Base-by-base conservation (phyloP, 805 yeast genomes). In the Kluyveromyces siamensis region DNA sequence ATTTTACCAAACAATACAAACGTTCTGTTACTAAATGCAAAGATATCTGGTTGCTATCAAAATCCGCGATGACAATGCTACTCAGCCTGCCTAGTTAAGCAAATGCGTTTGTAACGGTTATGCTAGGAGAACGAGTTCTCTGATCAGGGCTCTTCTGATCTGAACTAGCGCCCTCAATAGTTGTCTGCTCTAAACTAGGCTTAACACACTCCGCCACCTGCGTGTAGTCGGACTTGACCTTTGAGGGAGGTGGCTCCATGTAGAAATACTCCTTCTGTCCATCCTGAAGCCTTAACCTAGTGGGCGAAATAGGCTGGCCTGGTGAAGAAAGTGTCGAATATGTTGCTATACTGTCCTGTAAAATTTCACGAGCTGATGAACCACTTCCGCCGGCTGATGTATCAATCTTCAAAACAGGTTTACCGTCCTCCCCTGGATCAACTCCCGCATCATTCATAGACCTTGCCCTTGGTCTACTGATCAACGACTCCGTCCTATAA, bases 401-500 rank as follows among this genome's bases (percentile, higher is more conserved):
- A 45, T 62, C 59, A 8, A 63, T 45, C 0, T 63, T 56, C 21
- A 64, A 49, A 10, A 61, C 54, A 13, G 67, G 67, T 42, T 48
- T 48, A 40, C 25, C 33, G 14, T 44, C 43, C 8, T 27, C 41
- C n/a, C 11, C 19, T 27, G 13, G 40, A 9, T 40, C 45, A 16
- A 25, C 18, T 11, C 44, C 33, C 13, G 18, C 33, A 38, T 55
- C 54, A 35, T 50, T 51, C 36, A 42, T 43, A 7, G 55, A 51
- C 21, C 49, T 57, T 3, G 60, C 59, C 40, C 60, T 57, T 47
- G 66, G 66, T 45, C 59, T 62, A 16, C 58, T 54, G 7, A 68
- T 43, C 18, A 69, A 49, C 1, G 71, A 62, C 46, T 70, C 73
- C 8, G 68, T 63, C 9, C 69, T 46, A 46, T 61, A 68, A 19